Evolutionary conservation across 495 filamentous ascomycete genomes (phyloP), one percentile per base, ranked within the genome.

Genomic region (Parmelia sp.): DNA sequence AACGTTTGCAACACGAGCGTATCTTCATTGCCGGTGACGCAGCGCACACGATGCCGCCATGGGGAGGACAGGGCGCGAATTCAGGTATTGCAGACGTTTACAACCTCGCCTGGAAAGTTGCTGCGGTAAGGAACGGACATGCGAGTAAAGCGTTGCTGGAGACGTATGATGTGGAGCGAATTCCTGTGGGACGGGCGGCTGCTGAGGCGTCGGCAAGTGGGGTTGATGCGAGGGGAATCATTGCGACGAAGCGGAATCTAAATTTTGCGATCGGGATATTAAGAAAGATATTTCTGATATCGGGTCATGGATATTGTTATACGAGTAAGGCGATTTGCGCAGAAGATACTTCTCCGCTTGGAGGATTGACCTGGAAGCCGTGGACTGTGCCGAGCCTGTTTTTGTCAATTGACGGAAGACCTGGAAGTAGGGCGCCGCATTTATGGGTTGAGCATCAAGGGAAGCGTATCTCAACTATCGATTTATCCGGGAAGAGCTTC

Each of bases 1-100:
- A 44, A 17, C 40, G 12, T 44, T 74, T 74, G 59, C 69, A 66
- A 23, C 60, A 64, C 29, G 77, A 74, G 0, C 71, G 79, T 21
- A 68, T 81, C 35, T 77, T 82, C 61, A 66, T 82, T 1, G 79
- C 77, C 14, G 80, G 81, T 4, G 81, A 83, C 61, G 79, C 81
- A 0, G 80, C 80, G 9, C 80, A 83, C 61, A 75, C 76, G 1
- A 75, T 80, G n/a, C 76, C 76, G 7, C 79, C 80, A 9, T 53
- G 71, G 12, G 80, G 79, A 1, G 81, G 77, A 12, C 77, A 81
- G 58, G 80, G 81, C 10, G 73, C 77, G 27, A 83, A 83, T 65
- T 77, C 78, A 0, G 79, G 79, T 3, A 76, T 83, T 53, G 73
- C 74, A 40, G 81, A 82, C 62, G 76, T 74, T 6, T 70, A 78